Evolutionary conservation across 495 filamentous ascomycete species (phyloP), one percentile per base, ranked within the genome.

Genomic region (Podospora sp.): DNA sequence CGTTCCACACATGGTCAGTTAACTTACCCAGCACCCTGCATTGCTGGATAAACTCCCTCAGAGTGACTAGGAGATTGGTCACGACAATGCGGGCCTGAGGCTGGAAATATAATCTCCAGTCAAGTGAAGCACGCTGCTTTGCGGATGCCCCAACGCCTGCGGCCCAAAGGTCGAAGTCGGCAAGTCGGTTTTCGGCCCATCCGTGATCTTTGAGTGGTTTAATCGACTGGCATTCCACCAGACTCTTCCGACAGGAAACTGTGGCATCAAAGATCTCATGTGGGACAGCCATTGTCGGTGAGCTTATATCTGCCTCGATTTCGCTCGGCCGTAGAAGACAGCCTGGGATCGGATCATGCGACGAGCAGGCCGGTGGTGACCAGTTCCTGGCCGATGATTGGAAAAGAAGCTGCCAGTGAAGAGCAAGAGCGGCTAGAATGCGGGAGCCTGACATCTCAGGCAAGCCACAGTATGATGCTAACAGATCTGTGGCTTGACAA

Each of bases 131-230:
- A 6, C 6, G 22, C 14, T 9, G 2, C 9, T 3, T 4, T 6
- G 55, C 55, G 4, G 24, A 16, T 58, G 55, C 55, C 18, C 55
- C 55, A 6, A 58, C 55, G 24, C 55, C 55, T 6, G 9, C 14
- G 5, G 55, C 55, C 55, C 55, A 58, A 18, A 58, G 55, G 26
- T 58, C 26, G 22, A 58, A 29, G 55, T 58, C 55, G 55, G 55
- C 55, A 18, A 58, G 55, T 25, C 55, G 55, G 18, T 29, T 58
- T 22, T 58, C 55, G 55, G 55, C 55, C 55, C 55, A 58, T 8
- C 55, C 26, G 22, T 58, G 22, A 2, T 6, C 6, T 7, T 6
- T 6, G 21, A 58, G 55, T 6, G 22, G 9, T 6, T 58, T 6
- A 6, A 58, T 22, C 21, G 55, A 11, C 55, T 21, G 22, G 22